Evolutionary conservation across 495 filamentous ascomycete genomes (phyloP), one percentile per base, ranked within the genome.

Genomic region (Aspergillus asperescens): DNA sequence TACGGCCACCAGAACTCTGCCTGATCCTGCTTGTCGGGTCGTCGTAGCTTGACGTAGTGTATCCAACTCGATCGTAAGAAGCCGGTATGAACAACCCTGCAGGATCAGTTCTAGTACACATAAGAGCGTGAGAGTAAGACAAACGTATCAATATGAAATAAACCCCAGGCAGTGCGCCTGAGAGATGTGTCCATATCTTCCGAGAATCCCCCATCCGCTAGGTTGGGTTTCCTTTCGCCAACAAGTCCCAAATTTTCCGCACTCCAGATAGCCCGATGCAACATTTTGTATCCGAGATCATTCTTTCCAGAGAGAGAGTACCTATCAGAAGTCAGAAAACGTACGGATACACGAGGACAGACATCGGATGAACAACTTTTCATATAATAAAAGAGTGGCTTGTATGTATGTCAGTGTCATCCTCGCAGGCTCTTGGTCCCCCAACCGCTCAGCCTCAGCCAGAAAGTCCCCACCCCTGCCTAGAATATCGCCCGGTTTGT

Each of bases 121-220:
- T 32, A 35, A 35, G 22, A 28, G 20, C 12, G n/a, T 31, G 23
- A 15, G 12, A 23, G 23, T 18, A 15, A 16, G 25, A 56, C 71
- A 40, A 53, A 73, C 73, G 73, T 74, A 37, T 76, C 73, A 34
- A 75, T 65, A 40, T 75, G 68, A 42, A 74, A 75, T 16, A 76
- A 46, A 1, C 73, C 73, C 73, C 72, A 75, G 5, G 68, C 69
- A 15, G 69, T 72, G 46, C 66, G 57, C 46, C 59, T 61, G 31
- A 67, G 42, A 2, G 69, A 75, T 6, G 52, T 49, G 35, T 68
- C 62, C 65, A 70, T 74, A 37, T 73, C 71, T 8, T 60, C 34
- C 0, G 67, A 64, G 4, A 67, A 29, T 12, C 62, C 60, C 10
- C 51, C 56, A 10, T 62, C 52, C 0, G 35, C 55, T 8, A 66